A percentile compares a stretch with the other conserved stretches of the same genome.
Evolutionary conservation across 345 rosid genomes (phyloP).

Genomic region (Melaleuca quinquenervia): DNA sequence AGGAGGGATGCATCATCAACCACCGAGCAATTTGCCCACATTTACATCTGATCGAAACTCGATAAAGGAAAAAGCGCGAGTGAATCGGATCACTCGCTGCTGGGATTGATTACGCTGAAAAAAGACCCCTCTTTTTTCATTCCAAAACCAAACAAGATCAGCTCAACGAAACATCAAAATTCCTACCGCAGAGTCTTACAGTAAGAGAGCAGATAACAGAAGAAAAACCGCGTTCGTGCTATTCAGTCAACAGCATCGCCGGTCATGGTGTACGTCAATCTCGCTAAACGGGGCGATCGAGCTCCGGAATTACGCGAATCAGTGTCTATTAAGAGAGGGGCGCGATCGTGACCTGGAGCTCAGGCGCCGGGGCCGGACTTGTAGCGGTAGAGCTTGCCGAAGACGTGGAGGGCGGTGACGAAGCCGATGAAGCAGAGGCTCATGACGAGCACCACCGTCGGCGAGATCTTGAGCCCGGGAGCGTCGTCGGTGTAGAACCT

Average conservation of each 20-base stretch:
- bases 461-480: conserved; percentile 88
- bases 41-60: background rate
- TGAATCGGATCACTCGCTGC: background rate
- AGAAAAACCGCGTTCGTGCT: background rate
- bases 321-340: background rate
- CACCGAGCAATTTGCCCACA: background rate
- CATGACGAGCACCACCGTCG: conserved; percentile 84
- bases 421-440: conserved; percentile 96
- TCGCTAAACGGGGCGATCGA: background rate
- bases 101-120: background rate
- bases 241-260: background rate
- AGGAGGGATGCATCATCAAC: no score
- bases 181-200: background rate
- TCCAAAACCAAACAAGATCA: background rate
- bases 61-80: background rate
- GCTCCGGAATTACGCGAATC: background rate
- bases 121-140: background rate
- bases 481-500: conserved; percentile 95
- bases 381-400: conserved; percentile 81
- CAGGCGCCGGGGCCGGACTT: conserved; percentile 34
- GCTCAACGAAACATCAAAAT: background rate
- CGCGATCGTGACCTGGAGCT: background rate
- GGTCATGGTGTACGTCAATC: background rate
- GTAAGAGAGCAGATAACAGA: background rate
- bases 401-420: conserved; percentile 88